These are phyloP conservation scores for Corylus heterophylla DNA, from an alignment of 306 rosid genomes.

Conservation along the genomic window DNA sequence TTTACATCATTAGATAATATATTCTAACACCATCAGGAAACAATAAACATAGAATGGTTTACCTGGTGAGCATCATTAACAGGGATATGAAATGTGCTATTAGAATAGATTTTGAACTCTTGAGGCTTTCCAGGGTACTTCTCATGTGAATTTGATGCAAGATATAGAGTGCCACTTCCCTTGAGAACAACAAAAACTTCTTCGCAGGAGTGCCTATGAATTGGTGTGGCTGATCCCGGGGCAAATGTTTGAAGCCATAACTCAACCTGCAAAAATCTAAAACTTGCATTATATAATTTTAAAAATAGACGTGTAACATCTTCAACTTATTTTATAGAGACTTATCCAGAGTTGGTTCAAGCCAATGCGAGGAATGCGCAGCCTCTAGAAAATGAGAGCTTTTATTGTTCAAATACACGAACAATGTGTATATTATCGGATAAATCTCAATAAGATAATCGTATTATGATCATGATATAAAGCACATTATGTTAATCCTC, in stretches of 20 bases:
- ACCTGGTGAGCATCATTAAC: conserved; percentile 93
- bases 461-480: conserved; percentile 7
- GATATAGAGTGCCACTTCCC: conserved; percentile 87
- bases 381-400: conserved; percentile 1
- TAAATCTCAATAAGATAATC: conserved; percentile 13
- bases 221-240: conserved; percentile 81
- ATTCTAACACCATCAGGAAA: conserved; percentile 22
- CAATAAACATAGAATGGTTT: conserved; percentile 13
- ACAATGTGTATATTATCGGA: neutral
- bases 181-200: conserved; percentile 81
- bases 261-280: conserved; percentile 60
- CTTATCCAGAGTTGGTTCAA: conserved; percentile 1
- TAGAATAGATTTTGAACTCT: conserved; percentile 60
- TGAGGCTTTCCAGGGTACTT: conserved; percentile 72
- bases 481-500: conserved; percentile 6
- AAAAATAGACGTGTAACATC: neutral
- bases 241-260: conserved; percentile 93
- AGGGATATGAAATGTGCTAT: conserved; percentile 76
- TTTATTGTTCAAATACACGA: neutral
- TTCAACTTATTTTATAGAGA: conserved; percentile 14
- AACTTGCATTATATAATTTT: conserved; percentile 10
- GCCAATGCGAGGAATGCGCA: neutral
- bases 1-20: neutral
- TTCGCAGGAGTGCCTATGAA: conserved; percentile 94
- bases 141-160: conserved; percentile 56